Percentiles rank a stretch among this genome's conserved stretches.
Conservation (phyloP, 2,329 filamentous ascomycete species). For the Boeremia exigua region DNA sequence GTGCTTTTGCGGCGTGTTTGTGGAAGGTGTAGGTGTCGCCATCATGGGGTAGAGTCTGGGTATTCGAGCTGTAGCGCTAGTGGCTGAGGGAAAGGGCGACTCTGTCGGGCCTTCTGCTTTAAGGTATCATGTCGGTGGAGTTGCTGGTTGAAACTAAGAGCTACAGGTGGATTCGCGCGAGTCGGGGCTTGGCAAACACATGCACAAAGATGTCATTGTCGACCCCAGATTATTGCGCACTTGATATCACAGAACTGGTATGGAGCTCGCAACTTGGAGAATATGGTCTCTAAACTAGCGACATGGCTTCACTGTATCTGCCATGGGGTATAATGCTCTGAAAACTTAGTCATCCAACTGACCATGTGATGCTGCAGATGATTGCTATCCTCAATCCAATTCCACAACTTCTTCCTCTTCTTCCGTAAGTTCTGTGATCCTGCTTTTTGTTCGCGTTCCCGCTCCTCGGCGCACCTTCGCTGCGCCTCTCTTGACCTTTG, state of each 20-base stretch:
- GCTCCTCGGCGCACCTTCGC: slow-evolving; percentile 14
- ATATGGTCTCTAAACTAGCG: neutral
- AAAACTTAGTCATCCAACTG: neutral
- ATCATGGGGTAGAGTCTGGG: slow-evolving; percentile 19
- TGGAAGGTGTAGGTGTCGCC: slow-evolving; percentile 48
- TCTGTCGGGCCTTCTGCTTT: neutral
- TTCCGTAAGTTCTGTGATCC: slow-evolving; percentile 25
- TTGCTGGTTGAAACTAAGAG: slow-evolving; percentile 4
- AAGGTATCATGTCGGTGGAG: slow-evolving; percentile 17
- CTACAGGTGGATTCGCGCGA: slow-evolving; percentile 18
- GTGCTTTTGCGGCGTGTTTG: slow-evolving; percentile 47
- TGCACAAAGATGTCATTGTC: neutral
- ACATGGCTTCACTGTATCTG: neutral
- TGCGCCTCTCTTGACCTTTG: slow-evolving; percentile 10
- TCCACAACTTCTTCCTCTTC: slow-evolving; percentile 36
- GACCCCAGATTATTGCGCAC: neutral
- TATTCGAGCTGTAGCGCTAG: neutral
- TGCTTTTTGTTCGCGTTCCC: slow-evolving; percentile 22
- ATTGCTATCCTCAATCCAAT: slow-evolving; percentile 28
- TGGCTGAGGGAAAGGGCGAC: neutral
- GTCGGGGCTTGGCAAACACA: slow-evolving; percentile 32
- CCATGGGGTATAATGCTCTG: slow-evolving; percentile 2
- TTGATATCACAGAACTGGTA: neutral
- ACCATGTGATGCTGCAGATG: neutral
- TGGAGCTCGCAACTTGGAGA: neutral